These are phyloP conservation scores for Collybiopsis luxurians DNA, from an alignment of 768 basidiomycete genomes.

Conservation along the genomic window DNA sequence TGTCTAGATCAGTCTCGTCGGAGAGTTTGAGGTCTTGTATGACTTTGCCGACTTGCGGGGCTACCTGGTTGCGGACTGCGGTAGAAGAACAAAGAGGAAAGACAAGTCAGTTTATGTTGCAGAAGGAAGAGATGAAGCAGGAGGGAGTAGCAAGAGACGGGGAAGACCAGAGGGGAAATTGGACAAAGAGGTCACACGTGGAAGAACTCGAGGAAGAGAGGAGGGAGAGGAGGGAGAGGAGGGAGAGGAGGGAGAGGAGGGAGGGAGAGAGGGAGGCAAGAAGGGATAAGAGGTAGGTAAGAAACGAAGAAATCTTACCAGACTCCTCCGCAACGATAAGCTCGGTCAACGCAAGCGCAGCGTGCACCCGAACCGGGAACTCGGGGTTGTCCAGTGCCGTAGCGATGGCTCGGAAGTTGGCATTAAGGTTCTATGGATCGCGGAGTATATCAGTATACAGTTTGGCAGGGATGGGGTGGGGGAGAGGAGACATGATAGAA, in stretches of 20 bases:
- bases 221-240: too few relatives aligned
- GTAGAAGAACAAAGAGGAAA: background rate
- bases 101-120: background rate
- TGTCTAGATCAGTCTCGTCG: conserved; percentile 89
- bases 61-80: conserved; percentile 65
- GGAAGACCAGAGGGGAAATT: too few relatives aligned
- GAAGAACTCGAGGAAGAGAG: too few relatives aligned
- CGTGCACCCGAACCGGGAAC: conserved; percentile 82
- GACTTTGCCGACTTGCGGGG: conserved; percentile 81
- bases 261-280: too few relatives aligned
- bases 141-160: too few relatives aligned
- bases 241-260: too few relatives aligned
- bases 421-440: conserved; percentile 51
- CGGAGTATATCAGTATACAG: too few relatives aligned
- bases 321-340: conserved; percentile 63
- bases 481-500: background rate
- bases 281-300: too few relatives aligned
- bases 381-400: conserved; percentile 73
- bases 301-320: too few relatives aligned
- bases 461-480: too few relatives aligned
- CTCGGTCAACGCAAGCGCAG: conserved; percentile 76
- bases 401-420: conserved; percentile 64
- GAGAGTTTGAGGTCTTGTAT: conserved; percentile 86
- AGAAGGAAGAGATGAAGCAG: too few relatives aligned
- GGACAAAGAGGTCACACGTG: too few relatives aligned